Conservation (phyloP, 2,329 filamentous ascomycete species). For the Chalara sp. region DNA sequence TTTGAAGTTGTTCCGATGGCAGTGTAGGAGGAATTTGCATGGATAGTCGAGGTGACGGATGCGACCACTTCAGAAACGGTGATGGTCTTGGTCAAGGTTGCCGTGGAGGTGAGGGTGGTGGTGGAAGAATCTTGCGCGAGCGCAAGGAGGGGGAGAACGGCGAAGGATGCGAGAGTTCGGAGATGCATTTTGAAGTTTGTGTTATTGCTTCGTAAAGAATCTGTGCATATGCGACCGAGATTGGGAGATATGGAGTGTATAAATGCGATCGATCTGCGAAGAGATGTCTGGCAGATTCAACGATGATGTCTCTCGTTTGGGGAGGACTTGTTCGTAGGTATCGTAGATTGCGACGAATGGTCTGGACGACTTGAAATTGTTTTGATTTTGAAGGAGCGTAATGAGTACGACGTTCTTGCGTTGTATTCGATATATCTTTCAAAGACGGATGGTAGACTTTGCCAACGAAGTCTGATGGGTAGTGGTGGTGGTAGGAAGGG, state of each 20-base stretch:
- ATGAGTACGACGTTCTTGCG: slow-evolving; percentile 14
- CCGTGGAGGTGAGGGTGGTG: slow-evolving; percentile 41
- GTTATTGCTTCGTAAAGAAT: slow-evolving; percentile 2
- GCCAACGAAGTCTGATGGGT: slow-evolving; percentile 46
- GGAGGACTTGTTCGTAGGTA: too few relatives aligned
- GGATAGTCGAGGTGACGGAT: slow-evolving; percentile 30
- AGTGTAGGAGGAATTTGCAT: slow-evolving; percentile 21
- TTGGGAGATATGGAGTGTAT: background rate
- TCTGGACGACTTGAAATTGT: background rate
- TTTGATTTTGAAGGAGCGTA: slow-evolving; percentile 2
- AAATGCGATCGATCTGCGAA: background rate
- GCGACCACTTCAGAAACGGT: slow-evolving; percentile 39
- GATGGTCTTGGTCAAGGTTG: slow-evolving; percentile 44
- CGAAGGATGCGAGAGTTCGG: slow-evolving; percentile 38
- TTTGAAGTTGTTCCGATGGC: slow-evolving; percentile 22
- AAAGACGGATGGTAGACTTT: slow-evolving; percentile 38
- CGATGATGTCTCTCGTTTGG: too few relatives aligned
- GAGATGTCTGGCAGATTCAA: background rate
- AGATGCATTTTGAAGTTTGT: slow-evolving; percentile 34
- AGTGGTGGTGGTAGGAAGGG: background rate
- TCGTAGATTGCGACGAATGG: too few relatives aligned
- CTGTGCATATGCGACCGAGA: background rate
- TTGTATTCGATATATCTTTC: slow-evolving; percentile 18
- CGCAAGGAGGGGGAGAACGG: slow-evolving; percentile 47
- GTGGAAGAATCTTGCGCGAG: slow-evolving; percentile 32